Conservation (phyloP, 805 yeast species). For the Wickerhamiella bombiphila region DNA sequence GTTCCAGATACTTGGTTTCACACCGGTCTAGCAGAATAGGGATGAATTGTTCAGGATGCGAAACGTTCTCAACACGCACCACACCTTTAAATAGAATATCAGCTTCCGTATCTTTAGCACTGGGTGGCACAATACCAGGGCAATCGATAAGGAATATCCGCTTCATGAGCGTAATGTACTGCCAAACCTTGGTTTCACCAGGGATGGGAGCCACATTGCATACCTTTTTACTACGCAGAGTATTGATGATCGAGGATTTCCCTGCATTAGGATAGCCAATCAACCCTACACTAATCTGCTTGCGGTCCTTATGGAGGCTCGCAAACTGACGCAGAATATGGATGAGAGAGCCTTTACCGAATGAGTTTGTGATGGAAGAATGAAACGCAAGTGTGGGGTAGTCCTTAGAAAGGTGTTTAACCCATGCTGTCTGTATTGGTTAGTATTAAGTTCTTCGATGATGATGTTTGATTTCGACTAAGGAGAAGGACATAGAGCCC, state of each 20-base stretch:
- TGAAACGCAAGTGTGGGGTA: slow-evolving; percentile 95
- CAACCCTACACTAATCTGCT: slow-evolving; percentile 92
- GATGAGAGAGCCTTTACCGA: slow-evolving; percentile 93
- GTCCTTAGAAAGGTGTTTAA: slow-evolving; percentile 77
- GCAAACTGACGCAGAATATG: slow-evolving; percentile 90
- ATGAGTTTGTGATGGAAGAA: slow-evolving; percentile 92
- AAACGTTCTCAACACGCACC: slow-evolving; percentile 95
- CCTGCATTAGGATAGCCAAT: slow-evolving; percentile 99
- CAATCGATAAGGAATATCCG: slow-evolving; percentile 90
- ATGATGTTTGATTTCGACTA: slow-evolving; percentile 78
- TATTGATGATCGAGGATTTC: slow-evolving; percentile 87
- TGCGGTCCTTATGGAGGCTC: slow-evolving; percentile 76
- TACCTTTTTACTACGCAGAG: slow-evolving; percentile 85
- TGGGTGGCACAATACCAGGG: slow-evolving; percentile 98
- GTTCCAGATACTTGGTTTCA: slow-evolving; percentile 76
- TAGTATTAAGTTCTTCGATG: slow-evolving; percentile 23
- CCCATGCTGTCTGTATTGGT: slow-evolving; percentile 86
- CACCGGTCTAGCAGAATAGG: slow-evolving; percentile 77
- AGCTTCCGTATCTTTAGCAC: slow-evolving; percentile 72
- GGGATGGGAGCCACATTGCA: slow-evolving; percentile 97
- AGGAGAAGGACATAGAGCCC: slow-evolving; percentile 37
- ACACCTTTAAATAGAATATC: slow-evolving; percentile 94
- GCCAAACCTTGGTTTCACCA: slow-evolving; percentile 99
- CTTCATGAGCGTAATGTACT: slow-evolving; percentile 93
- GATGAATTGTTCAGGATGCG: slow-evolving; percentile 88